phyloP scores from a whole-genome alignment of 2,329 filamentous ascomycete species.

The Sarocladium brachiariae region DNA sequence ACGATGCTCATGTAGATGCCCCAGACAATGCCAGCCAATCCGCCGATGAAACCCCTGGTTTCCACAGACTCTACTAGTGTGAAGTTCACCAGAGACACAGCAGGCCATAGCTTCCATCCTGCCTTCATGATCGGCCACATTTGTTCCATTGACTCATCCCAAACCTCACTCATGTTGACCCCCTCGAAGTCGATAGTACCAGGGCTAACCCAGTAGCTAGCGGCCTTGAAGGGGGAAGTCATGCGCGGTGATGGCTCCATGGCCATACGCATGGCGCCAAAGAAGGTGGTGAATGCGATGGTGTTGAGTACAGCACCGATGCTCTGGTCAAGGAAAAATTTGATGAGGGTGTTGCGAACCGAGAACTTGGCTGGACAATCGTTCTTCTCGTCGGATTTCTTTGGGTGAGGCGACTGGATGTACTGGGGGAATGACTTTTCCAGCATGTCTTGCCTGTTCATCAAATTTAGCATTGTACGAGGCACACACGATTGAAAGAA shows the following conservation, averaged over 20 bases:
- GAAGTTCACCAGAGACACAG: constrained; percentile 64
- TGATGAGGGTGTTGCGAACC: constrained; percentile 57
- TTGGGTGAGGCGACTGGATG: constrained; percentile 28
- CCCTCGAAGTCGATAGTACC: constrained; percentile 35
- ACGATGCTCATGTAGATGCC: constrained; percentile 67
- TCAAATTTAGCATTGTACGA: constrained; percentile 14
- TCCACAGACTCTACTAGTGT: constrained; percentile 63
- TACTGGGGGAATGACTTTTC: constrained; percentile 68
- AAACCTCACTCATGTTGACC: constrained; percentile 39
- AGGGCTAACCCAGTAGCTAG: constrained; percentile 29
- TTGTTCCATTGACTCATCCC: constrained; percentile 41
- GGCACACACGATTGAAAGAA: not conserved
- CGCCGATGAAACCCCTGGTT: constrained; percentile 62
- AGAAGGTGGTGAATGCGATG: constrained; percentile 53
- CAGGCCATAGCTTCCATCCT: constrained; percentile 63
- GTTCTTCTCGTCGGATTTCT: constrained; percentile 31
- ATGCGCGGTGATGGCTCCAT: constrained; percentile 34
- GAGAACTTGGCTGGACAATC: constrained; percentile 40
- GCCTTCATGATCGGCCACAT: constrained; percentile 60
- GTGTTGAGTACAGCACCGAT: constrained; percentile 60
- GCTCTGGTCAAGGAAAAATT: constrained; percentile 64
- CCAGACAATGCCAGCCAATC: constrained; percentile 66
- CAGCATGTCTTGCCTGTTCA: constrained; percentile 64
- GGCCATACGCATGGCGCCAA: constrained; percentile 47
- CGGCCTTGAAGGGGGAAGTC: constrained; percentile 27